Base-by-base conservation (phyloP, 495 filamentous ascomycete species). In the Neurospora sp. region DNA sequence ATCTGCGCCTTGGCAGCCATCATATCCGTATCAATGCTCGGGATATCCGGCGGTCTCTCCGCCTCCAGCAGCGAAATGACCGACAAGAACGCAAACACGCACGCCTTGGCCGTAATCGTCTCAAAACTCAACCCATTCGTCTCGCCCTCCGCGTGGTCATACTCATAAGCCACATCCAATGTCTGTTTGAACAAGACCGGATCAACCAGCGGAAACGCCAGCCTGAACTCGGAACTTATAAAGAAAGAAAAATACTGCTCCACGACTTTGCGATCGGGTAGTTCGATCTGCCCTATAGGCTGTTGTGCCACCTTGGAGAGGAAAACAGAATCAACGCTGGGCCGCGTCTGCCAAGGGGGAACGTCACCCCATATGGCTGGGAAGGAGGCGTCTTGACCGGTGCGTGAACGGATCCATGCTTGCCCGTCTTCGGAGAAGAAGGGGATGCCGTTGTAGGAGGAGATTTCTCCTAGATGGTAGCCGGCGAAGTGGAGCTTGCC, bases 401-500 rank as follows among this genome's bases (percentile, higher is more conserved):
- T 86, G 18, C 82, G 82, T 27, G 84, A 78, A 40, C 82, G 78
- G 41, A 88, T 83, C 84, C 85, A 87, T 74, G 80, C 76, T 70
- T 82, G 84, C 2, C 85, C 85, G 41, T 85, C 84, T 1, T 80
- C 79, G 0, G 86, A 80, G 40, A 88, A 77, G 39, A 85, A 81
- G 12, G 85, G 86, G 10, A 87, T 82, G 8, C 85, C 85, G 1
- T 83, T 84, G 70, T 85, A 81, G 46, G 83, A 71, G 74, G 84
- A 86, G 44, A 86, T 83, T 5, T 80, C 80, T 12, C 86, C 85
- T 7, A 88, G 72, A 74, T 86, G 81, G 54, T 81, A 78, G 5
- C 86, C 85, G 10, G 86, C 85, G 71, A 87, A 87, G 72, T 87
- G 85, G 9, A 87, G 81, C 7, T 83, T 83, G 18, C 78, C 78